These are phyloP conservation scores for Clarireedia homoeocarpa DNA, from an alignment of 2,329 filamentous ascomycete genomes.

Conservation along the genomic window DNA sequence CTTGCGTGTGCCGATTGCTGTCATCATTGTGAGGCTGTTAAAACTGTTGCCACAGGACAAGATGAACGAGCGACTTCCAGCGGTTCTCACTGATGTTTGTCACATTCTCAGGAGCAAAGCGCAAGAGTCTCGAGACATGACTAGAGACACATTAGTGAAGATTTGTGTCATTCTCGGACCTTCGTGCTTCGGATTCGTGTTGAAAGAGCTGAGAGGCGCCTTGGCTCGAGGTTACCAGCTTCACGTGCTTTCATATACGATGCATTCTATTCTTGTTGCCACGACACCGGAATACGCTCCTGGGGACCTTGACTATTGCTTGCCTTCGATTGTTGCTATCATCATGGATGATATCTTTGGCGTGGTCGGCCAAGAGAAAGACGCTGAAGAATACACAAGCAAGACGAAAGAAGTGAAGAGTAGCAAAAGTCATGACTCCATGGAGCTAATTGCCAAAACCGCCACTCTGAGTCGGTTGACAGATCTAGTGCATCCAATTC, in stretches of 20 bases:
- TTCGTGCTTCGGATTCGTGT: constrained; percentile 80
- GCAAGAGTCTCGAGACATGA: constrained; percentile 83
- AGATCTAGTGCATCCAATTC: constrained; percentile 70
- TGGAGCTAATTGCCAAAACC: constrained; percentile 83
- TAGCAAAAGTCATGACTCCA: constrained; percentile 96
- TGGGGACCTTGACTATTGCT: constrained; percentile 84
- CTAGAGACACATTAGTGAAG: constrained; percentile 77
- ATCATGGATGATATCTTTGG: constrained; percentile 99
- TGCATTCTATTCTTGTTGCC: constrained; percentile 81
- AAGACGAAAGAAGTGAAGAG: constrained; percentile 98
- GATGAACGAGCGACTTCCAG: constrained; percentile 67
- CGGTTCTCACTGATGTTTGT: constrained; percentile 83
- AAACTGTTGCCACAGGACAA: constrained; percentile 68
- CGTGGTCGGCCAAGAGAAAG: constrained; percentile 86
- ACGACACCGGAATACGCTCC: constrained; percentile 65
- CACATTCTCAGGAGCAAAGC: constrained; percentile 86
- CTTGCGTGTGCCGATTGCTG: constrained; percentile 79
- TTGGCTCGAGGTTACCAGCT: constrained; percentile 83
- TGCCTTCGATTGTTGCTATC: constrained; percentile 68
- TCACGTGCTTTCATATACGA: constrained; percentile 88
- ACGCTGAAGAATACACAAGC: constrained; percentile 88
- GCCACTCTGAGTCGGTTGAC: constrained; percentile 68
- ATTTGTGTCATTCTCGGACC: constrained; percentile 77
- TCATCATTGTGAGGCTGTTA: constrained; percentile 82
- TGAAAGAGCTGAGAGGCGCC: constrained; percentile 80